Base-by-base conservation (phyloP, 2,329 filamentous ascomycete species). In the Sporothrix pallida region DNA sequence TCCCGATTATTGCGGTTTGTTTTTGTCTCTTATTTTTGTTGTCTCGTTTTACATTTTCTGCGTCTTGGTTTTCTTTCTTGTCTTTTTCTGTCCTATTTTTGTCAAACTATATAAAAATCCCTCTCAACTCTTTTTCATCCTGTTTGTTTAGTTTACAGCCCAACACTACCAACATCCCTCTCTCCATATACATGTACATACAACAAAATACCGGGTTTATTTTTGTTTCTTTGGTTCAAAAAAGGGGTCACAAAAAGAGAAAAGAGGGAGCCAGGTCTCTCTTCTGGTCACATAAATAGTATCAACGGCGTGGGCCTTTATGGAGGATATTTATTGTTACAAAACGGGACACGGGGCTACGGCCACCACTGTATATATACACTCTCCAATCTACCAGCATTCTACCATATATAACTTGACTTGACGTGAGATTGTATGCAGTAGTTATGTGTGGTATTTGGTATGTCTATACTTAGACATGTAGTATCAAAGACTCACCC, bases 371-470 rank as follows among this genome's bases (percentile, higher is more conserved):
- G 72, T 74, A 71, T 65, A 73, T 70, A 74, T 71, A 73, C 68
- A 74, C 72, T 74, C 72, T 74, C 72, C 72, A 74, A 74, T 74
- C 72, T 37, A 73, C 20, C 58, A 67, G 50, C 52, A 71, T 42
- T 20, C 20, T n/a, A 71, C 31, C 37, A 52, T 4, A 12, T 4
- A 71, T 20, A 6, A 44, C 6, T 31, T 8, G 1, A 13, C 8
- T 20, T 4, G 12, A 12, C 20, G 54, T 26, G 44, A 15, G 42
- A 46, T 20, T 9, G 12, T n/a, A n/a, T n/a, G n/a, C n/a, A n/a
- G n/a, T n/a, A n/a, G n/a, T n/a, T n/a, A n/a, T n/a, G n/a, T n/a
- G n/a, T n/a, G n/a, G n/a, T n/a, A n/a, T n/a, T n/a, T n/a, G n/a
- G n/a, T n/a, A n/a, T n/a, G n/a, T n/a, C n/a, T n/a, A n/a, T n/a